Base-by-base conservation (phyloP, 768 basidiomycete species). In the Cystobasidium tubakii region DNA sequence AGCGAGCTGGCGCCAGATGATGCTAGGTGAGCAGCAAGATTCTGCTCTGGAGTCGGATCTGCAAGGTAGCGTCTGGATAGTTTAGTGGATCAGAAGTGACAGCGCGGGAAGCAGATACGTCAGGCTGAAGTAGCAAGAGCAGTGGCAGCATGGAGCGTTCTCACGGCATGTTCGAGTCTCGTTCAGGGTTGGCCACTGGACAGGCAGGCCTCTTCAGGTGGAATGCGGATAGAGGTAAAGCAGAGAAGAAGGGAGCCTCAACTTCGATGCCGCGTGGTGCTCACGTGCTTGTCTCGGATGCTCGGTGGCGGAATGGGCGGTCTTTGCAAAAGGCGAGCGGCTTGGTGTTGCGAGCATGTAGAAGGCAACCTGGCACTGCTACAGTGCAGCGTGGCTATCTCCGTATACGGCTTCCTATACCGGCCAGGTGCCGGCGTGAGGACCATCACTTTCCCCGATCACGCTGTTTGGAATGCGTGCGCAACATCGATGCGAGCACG, bases 41-140 rank as follows among this genome's bases (percentile, higher is more conserved):
- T 53, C 27, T 71, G 36, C 21, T 71, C 69, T 3, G 69, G 53
- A 25, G 69, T 34, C 10, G 54, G 69, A n/a, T 71, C 42, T 12
- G 29, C 55, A 10, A 42, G 39, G 29, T 46, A 50, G 7, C 66
- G 66, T 13, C 66, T 67, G 57, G 57, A 34, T 13, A 21, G 33
- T 60, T 2, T 15, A 60, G 13, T 4, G 4, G 23, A 34, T 60
- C 2, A 9, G 9, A 50, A 50, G 46, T 50, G 46, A 9, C 3
- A 3, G 46, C 7, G 21, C 46, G 46, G 46, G 46, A 50, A 50
- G 46, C 46, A 50, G 46, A 6, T 19, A 50, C n/a, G 46, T 50
- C 46, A 50, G 46, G 46, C 46, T 50, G 46, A 50, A 17, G 46
- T 3, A 17, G 12, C 46, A 50, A 50, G n/a, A n/a, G n/a, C n/a